Percentiles rank a stretch among this genome's conserved stretches.
These are phyloP conservation scores for Ogataea pilisensis DNA, from an alignment of 805 yeast genomes.

Conservation along the genomic window DNA sequence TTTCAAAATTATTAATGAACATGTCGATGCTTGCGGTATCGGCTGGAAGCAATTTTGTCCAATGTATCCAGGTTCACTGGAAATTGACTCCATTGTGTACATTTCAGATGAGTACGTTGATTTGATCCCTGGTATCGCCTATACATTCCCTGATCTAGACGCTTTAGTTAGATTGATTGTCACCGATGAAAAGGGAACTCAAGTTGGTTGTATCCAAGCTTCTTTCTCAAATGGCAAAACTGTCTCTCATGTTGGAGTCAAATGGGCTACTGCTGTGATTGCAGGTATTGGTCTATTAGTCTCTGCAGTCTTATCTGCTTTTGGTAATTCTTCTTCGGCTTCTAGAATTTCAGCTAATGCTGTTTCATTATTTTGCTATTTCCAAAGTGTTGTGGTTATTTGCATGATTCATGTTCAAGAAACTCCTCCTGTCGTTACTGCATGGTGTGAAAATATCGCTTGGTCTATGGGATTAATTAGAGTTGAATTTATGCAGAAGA, in stretches of 20 bases:
- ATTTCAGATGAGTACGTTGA: slow-evolving; percentile 45
- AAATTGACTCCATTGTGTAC: slow-evolving; percentile 67
- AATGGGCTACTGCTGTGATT: slow-evolving; percentile 91
- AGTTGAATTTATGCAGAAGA: slow-evolving; percentile 75
- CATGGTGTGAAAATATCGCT: slow-evolving; percentile 88
- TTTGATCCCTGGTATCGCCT: slow-evolving; percentile 80
- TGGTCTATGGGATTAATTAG: slow-evolving; percentile 94
- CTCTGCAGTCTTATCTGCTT: slow-evolving; percentile 77
- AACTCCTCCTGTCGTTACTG: slow-evolving; percentile 87
- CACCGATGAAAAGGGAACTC: slow-evolving; percentile 32
- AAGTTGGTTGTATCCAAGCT: slow-evolving; percentile 72
- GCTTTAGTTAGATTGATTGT: slow-evolving; percentile 62
- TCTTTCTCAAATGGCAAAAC: slow-evolving; percentile 74
- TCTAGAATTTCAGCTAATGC: slow-evolving; percentile 86
- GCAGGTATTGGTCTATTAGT: slow-evolving; percentile 83
- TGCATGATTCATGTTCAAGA: slow-evolving; percentile 81
- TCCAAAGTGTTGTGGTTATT: slow-evolving; percentile 82
- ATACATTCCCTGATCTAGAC: slow-evolving; percentile 81
- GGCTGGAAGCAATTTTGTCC: slow-evolving; percentile 92
- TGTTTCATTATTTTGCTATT: slow-evolving; percentile 76
- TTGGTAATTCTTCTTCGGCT: slow-evolving; percentile 87
- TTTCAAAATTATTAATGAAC: slow-evolving; percentile 55
- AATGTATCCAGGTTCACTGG: slow-evolving; percentile 73
- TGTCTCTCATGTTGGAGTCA: slow-evolving; percentile 73
- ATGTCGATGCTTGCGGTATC: slow-evolving; percentile 58